Percentiles rank a stretch among this genome's conserved stretches.
phyloP scores from a whole-genome alignment of 371 early-diverging fungal species.

The Fennellomyces sp. region DNA sequence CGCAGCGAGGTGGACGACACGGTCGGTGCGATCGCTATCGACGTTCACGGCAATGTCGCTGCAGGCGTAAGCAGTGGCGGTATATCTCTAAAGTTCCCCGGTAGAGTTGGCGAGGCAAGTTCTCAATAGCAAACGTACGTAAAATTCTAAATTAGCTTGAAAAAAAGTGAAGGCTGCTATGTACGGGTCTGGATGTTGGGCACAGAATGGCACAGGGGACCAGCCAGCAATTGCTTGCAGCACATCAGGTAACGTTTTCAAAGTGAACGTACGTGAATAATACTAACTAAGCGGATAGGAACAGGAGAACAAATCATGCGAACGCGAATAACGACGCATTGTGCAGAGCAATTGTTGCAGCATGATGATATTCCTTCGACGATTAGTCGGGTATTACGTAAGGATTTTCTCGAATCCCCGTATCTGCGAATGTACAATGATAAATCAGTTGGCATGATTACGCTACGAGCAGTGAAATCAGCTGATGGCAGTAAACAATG shows the following conservation, averaged over 20 bases:
- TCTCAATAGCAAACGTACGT: background rate
- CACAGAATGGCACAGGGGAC: constrained; percentile 39
- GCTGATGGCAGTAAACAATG: background rate
- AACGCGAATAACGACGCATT: constrained; percentile 63
- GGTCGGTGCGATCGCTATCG: constrained; percentile 86
- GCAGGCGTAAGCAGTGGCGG: constrained; percentile 91
- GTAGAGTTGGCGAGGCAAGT: constrained; percentile 83
- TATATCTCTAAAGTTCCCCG: constrained; percentile 80
- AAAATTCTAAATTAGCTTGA: too few species aligned
- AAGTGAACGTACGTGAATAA: too few species aligned
- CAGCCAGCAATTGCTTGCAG: constrained; percentile 66
- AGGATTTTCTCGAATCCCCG: constrained; percentile 41
- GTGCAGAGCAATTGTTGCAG: constrained; percentile 33
- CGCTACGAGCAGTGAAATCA: constrained; percentile 20
- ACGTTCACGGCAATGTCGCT: constrained; percentile 64
- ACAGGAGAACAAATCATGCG: constrained; percentile 87
- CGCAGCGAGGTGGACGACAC: constrained; percentile 66
- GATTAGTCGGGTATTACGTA: constrained; percentile 21
- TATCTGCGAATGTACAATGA: constrained; percentile 37
- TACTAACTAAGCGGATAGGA: too few species aligned
- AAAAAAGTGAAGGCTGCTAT: constrained; percentile 60
- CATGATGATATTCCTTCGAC: constrained; percentile 38
- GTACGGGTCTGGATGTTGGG: constrained; percentile 78
- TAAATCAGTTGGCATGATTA: constrained; percentile 54
- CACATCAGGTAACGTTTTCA: constrained; percentile 50